Evolutionary conservation across 1,284 basidiomycete species (phyloP), one percentile per base, ranked within the genome.

Genomic region (Mycosarcoma mackinlayi): DNA sequence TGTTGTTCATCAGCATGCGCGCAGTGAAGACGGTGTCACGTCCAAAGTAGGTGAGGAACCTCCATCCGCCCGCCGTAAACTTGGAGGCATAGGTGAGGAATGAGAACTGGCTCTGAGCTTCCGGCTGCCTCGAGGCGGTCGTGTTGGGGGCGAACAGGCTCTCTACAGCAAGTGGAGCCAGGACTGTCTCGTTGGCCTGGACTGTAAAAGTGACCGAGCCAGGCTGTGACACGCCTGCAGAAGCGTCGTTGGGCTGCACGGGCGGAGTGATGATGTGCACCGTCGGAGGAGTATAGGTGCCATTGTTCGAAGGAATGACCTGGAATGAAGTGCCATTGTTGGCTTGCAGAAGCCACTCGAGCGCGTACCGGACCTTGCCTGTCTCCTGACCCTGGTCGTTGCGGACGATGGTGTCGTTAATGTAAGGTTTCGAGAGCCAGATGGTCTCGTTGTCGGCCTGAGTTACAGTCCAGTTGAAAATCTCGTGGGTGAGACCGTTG

Each of bases 391-490:
- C 64, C 27, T 61, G 52, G 4, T 44, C 53, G 13, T 67, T 39
- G n/a, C 64, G 57, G 14, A 67, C 25, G 42, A 56, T 64, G 33
- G 61, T 52, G 33, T 64, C 61, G 58, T 70, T 70, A 58, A 86
- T 83, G 84, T 85, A 86, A 19, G 79, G 73, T 16, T 85, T 82
- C 54, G 84, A 80, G 5, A 86, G 79, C 42, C 80, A 79, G 28
- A 85, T 69, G 10, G 68, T 77, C 3, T 77, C 74, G 38, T 72
- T 59, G 61, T 80, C 83, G 55, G 79, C 80, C 10, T 73, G 61
- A 8, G 82, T 82, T 27, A 86, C 73, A 11, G 85, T 85, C 74
- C 85, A 85, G 79, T 85, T 85, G 83, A 86, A 85, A 51, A 85
- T 82, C 42, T 78, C 61, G 75, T 85, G 73, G 46, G 79, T 68